A percentile compares a stretch with the other conserved stretches of the same genome.
These are phyloP conservation scores for Colletotrichum musae DNA, from an alignment of 2,329 filamentous ascomycete species.

Conservation along the genomic window DNA sequence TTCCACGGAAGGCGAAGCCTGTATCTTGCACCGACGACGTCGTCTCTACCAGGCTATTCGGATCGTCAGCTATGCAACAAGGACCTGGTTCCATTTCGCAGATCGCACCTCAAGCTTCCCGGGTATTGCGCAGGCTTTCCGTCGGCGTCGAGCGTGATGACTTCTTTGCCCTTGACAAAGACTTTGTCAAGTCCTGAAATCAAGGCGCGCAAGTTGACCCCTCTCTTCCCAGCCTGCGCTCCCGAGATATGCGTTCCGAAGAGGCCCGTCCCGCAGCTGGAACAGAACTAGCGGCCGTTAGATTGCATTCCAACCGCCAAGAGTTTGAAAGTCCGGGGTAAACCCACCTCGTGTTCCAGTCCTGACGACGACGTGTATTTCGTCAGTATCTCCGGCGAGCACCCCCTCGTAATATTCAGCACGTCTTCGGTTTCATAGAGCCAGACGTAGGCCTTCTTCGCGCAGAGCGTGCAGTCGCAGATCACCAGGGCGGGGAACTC, in stretches of 20 bases:
- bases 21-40: background rate
- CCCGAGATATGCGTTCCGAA: conserved; percentile 45
- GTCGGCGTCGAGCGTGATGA: background rate
- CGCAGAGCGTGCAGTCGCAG: conserved; percentile 47
- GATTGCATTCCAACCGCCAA: background rate
- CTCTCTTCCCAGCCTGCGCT: conserved; percentile 40
- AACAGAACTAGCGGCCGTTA: conserved; percentile 46
- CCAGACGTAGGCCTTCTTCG: conserved; percentile 50
- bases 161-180: conserved; percentile 14
- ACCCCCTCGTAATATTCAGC: conserved; percentile 39
- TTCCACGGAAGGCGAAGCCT: background rate
- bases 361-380: conserved; percentile 24
- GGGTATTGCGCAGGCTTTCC: background rate
- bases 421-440: conserved; percentile 23
- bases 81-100: background rate
- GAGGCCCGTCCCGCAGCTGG: conserved; percentile 46
- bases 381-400: conserved; percentile 25
- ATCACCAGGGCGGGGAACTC: conserved; percentile 27
- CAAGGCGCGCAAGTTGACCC: conserved; percentile 44
- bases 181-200: background rate
- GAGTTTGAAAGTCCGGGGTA: background rate
- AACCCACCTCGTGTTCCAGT: conserved; percentile 41
- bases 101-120: conserved; percentile 4
- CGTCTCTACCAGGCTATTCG: background rate
- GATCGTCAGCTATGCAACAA: background rate